Conservation (phyloP, 805 yeast genomes). For the Candida tibetensis region DNA sequence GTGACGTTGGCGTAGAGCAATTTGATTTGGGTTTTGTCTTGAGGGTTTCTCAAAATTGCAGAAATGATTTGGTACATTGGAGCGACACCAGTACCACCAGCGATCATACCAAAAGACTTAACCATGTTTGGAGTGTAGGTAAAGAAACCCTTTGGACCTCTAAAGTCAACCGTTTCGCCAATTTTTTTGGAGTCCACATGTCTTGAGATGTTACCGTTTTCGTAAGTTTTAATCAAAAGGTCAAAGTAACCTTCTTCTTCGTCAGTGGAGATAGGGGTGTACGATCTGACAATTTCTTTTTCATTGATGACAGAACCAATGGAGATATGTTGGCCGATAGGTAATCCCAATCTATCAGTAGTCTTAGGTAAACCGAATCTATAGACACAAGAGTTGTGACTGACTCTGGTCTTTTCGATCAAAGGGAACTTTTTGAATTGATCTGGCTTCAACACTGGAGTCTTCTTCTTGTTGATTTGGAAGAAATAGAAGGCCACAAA, state of each 20-base stretch:
- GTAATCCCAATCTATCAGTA: slow-evolving; percentile 76
- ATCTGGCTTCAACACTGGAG: slow-evolving; percentile 60
- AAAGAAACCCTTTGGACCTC: slow-evolving; percentile 92
- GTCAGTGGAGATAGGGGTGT: slow-evolving; percentile 86
- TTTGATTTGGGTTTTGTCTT: slow-evolving; percentile 71
- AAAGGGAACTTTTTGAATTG: slow-evolving; percentile 77
- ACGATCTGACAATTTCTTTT: slow-evolving; percentile 78
- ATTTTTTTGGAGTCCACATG: slow-evolving; percentile 66
- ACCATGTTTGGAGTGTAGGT: slow-evolving; percentile 78
- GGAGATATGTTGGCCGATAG: slow-evolving; percentile 91
- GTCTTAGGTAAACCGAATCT: slow-evolving; percentile 79
- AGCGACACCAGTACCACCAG: slow-evolving; percentile 96
- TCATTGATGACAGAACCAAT: slow-evolving; percentile 74
- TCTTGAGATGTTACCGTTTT: slow-evolving; percentile 79
- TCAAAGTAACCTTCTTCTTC: slow-evolving; percentile 81
- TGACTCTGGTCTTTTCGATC: slow-evolving; percentile 67
- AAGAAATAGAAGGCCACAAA: slow-evolving; percentile 33
- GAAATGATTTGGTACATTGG: slow-evolving; percentile 93
- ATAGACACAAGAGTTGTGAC: slow-evolving; percentile 80
- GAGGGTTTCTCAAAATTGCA: slow-evolving; percentile 72
- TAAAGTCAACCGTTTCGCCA: slow-evolving; percentile 74
- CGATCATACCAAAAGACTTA: slow-evolving; percentile 77
- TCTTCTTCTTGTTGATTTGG: slow-evolving; percentile 33
- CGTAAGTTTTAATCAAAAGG: slow-evolving; percentile 80
- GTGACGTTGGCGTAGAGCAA: slow-evolving; percentile 80